Conservation (phyloP, 2,329 filamentous ascomycete genomes). For the Fusarium graminum region DNA sequence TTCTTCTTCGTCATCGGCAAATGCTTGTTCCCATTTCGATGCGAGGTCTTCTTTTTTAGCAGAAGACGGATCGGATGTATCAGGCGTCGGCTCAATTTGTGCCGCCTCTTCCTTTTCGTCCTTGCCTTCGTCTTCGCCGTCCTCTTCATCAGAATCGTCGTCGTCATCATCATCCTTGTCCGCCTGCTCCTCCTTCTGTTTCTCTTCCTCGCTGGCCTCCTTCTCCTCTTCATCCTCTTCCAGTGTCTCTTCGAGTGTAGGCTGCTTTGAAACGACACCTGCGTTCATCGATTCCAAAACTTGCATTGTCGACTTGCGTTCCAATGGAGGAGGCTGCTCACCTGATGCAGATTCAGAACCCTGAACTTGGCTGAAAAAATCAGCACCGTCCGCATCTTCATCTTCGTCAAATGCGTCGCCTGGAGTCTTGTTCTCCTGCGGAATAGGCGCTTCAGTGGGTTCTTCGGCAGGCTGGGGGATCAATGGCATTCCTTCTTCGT, state of each 20-base stretch:
- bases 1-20: slow-evolving; percentile 80
- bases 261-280: slow-evolving; percentile 49
- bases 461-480: slow-evolving; percentile 57
- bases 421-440: slow-evolving; percentile 40
- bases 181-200: background rate
- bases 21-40: slow-evolving; percentile 85
- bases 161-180: background rate
- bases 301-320: slow-evolving; percentile 78
- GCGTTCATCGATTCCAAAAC: slow-evolving; percentile 67
- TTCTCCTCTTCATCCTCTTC: slow-evolving; percentile 44
- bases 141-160: slow-evolving; percentile 6
- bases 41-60: slow-evolving; percentile 73
- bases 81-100: slow-evolving; percentile 16
- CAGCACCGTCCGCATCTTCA: slow-evolving; percentile 66
- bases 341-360: slow-evolving; percentile 44
- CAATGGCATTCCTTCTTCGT: slow-evolving; percentile 77
- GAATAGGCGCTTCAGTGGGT: slow-evolving; percentile 6
- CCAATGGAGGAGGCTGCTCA: slow-evolving; percentile 55
- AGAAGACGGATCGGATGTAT: slow-evolving; percentile 44
- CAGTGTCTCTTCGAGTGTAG: slow-evolving; percentile 51
- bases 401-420: slow-evolving; percentile 59
- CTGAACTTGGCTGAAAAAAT: slow-evolving; percentile 72
- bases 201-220: background rate
- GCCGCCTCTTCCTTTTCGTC: slow-evolving; percentile 35
- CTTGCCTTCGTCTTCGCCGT: background rate